phyloP scores from a whole-genome alignment of 2,329 filamentous ascomycete genomes.

The Intubia oerlemansii region DNA sequence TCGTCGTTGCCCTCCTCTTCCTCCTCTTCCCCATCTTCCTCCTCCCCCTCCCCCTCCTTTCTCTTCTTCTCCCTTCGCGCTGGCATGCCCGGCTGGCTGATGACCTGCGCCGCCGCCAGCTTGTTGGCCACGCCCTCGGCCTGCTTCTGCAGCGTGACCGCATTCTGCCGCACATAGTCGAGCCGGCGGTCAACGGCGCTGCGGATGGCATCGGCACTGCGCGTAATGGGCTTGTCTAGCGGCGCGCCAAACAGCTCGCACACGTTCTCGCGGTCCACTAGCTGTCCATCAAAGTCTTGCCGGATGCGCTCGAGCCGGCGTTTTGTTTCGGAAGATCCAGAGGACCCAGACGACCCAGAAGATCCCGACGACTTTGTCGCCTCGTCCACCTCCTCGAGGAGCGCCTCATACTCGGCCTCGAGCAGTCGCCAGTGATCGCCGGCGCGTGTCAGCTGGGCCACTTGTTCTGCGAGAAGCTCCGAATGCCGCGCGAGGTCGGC shows the following conservation, averaged over 20 bases:
- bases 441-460: slow-evolving; percentile 51
- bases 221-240: slow-evolving; percentile 14
- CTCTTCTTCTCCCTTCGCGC: too few relatives aligned
- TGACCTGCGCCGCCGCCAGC: slow-evolving; percentile 38
- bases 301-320: slow-evolving; percentile 29
- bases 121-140: slow-evolving; percentile 48
- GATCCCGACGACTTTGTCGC: too few relatives aligned
- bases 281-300: slow-evolving; percentile 35
- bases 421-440: slow-evolving; percentile 77
- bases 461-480: slow-evolving; percentile 51
- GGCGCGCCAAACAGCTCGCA: slow-evolving; percentile 23
- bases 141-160: slow-evolving; percentile 51
- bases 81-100: slow-evolving; percentile 24
- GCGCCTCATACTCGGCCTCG: slow-evolving; percentile 76
- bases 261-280: slow-evolving; percentile 38
- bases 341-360: too few relatives aligned
- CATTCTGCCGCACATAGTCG: slow-evolving; percentile 77
- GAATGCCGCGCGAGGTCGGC: slow-evolving; percentile 56
- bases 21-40: slow-evolving; percentile 39
- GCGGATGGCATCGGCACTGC: slow-evolving; percentile 40
- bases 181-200: slow-evolving; percentile 52
- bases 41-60: slow-evolving; percentile 11
- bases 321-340: too few relatives aligned
- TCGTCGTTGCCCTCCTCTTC: slow-evolving; percentile 26
- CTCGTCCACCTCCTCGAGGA: slow-evolving; percentile 53